Conservation (phyloP, 495 filamentous ascomycete genomes). For the Endocarpon pusillum region DNA sequence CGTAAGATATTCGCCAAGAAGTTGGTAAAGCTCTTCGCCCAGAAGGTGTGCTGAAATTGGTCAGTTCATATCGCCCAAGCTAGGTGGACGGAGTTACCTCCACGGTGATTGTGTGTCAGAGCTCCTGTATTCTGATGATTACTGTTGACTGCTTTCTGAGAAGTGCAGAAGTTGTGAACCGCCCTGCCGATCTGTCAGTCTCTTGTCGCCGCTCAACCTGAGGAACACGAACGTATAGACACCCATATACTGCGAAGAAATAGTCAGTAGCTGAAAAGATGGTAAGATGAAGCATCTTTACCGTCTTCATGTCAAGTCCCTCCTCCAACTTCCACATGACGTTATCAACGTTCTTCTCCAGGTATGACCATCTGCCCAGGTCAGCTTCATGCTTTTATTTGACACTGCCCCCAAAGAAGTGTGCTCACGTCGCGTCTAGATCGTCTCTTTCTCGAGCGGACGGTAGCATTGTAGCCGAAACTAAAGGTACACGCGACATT, state of each 20-base stretch:
- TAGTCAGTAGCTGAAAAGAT: constrained; percentile 5
- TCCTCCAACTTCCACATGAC: constrained; percentile 87
- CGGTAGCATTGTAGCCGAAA: too few relatives aligned
- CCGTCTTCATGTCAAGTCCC: constrained; percentile 80
- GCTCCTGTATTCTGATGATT: constrained; percentile 33
- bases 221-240: constrained; percentile 65
- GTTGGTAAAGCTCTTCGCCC: constrained; percentile 89
- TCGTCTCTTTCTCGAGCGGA: too few relatives aligned
- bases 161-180: constrained; percentile 98
- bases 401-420: constrained; percentile 9
- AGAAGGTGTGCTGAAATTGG: constrained; percentile 59
- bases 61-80: too few relatives aligned
- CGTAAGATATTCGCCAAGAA: constrained; percentile 69
- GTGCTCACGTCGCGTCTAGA: constrained; percentile 66
- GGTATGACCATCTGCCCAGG: constrained; percentile 58
- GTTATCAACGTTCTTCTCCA: constrained; percentile 71
- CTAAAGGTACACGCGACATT: too few relatives aligned
- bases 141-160: constrained; percentile 65
- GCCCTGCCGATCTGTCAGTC: constrained; percentile 36
- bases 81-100: constrained; percentile 40
- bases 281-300: constrained; percentile 24
- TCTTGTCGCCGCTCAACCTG: constrained; percentile 7
- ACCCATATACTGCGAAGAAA: constrained; percentile 64
- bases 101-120: too few relatives aligned
- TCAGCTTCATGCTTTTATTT: constrained; percentile 8